These are phyloP conservation scores for Arthrinium phaeospermum DNA, from an alignment of 2,329 filamentous ascomycete genomes.

Conservation along the genomic window DNA sequence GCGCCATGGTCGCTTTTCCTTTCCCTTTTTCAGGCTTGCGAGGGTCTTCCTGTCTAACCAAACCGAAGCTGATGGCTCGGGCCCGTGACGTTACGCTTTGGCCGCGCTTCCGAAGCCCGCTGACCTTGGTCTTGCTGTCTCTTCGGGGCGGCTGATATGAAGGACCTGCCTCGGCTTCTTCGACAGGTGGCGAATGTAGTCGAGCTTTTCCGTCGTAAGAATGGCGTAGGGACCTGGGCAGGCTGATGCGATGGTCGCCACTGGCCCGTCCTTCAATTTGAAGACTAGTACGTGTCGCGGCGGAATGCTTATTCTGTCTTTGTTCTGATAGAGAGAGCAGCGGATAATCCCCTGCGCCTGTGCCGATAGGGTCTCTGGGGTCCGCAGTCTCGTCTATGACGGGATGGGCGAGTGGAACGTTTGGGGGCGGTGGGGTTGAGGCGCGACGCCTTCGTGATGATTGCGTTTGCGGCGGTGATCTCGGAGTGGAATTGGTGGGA, in stretches of 20 bases:
- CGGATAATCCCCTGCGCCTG: slow-evolving; percentile 54
- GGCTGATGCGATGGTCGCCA: slow-evolving; percentile 55
- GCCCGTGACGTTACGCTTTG: slow-evolving; percentile 38
- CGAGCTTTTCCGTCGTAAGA: slow-evolving; percentile 56
- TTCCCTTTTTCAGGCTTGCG: slow-evolving; percentile 54
- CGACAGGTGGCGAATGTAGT: slow-evolving; percentile 25
- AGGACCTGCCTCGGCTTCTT: slow-evolving; percentile 33
- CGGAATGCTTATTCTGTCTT: slow-evolving; percentile 50
- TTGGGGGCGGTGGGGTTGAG: slow-evolving; percentile 59
- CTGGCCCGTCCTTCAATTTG: slow-evolving; percentile 54
- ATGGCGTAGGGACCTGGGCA: slow-evolving; percentile 59
- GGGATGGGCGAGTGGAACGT: slow-evolving; percentile 56
- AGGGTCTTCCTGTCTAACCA: slow-evolving; percentile 28
- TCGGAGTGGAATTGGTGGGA: slow-evolving; percentile 64
- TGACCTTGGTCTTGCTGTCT: slow-evolving; percentile 29
- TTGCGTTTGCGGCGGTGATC: slow-evolving; percentile 34
- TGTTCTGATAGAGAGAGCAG: slow-evolving; percentile 59
- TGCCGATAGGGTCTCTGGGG: slow-evolving; percentile 43
- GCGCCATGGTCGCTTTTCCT: slow-evolving; percentile 53
- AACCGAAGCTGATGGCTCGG: slow-evolving; percentile 38
- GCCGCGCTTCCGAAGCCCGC: slow-evolving; percentile 35
- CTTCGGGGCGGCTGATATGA: slow-evolving; percentile 30
- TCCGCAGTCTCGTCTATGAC: slow-evolving; percentile 44
- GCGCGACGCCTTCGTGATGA: slow-evolving; percentile 47
- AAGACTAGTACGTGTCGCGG: slow-evolving; percentile 53